phyloP scores from a whole-genome alignment of 768 basidiomycete species.

The Panus rudis region DNA sequence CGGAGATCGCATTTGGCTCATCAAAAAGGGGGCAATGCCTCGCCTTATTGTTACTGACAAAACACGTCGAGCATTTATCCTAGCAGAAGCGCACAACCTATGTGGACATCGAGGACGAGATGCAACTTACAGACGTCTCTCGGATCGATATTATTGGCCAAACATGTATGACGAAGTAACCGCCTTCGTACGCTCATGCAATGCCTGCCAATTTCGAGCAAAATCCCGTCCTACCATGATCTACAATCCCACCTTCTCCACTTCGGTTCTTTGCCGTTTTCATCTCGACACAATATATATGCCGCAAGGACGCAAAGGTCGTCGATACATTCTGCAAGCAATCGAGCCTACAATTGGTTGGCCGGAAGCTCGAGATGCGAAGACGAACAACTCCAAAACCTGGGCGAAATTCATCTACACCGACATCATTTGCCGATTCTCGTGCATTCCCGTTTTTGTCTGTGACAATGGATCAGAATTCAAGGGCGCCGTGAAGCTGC shows the following conservation, averaged over 20 bases:
- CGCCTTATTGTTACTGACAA: slow-evolving; percentile 18
- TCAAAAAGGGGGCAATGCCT: slow-evolving; percentile 11
- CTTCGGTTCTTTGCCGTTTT: slow-evolving; percentile 15
- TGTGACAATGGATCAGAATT: slow-evolving; percentile 28
- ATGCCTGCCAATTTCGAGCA: slow-evolving; percentile 25
- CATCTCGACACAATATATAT: slow-evolving; percentile 26
- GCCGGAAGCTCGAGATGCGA: slow-evolving; percentile 3
- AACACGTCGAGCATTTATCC: slow-evolving; percentile 8
- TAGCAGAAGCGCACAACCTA: slow-evolving; percentile 21
- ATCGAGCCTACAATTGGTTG: slow-evolving; percentile 16
- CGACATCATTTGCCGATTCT: slow-evolving; percentile 23
- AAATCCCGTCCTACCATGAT: slow-evolving; percentile 17
- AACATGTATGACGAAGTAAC: slow-evolving; percentile 16
- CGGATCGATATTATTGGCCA: slow-evolving; percentile 13
- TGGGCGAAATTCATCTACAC: slow-evolving; percentile 27
- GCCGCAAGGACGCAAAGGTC: slow-evolving; percentile 15
- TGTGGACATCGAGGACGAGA: slow-evolving; percentile 27
- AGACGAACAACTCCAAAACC: slow-evolving; percentile 5
- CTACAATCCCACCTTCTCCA: slow-evolving; percentile 13
- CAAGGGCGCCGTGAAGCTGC: slow-evolving; percentile 16
- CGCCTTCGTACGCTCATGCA: slow-evolving; percentile 26
- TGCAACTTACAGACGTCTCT: slow-evolving; percentile 5
- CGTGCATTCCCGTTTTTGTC: slow-evolving; percentile 13
- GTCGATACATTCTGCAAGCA: slow-evolving; percentile 23
- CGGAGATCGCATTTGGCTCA: neutral